A percentile compares a stretch with the other conserved stretches of the same genome.
These are phyloP conservation scores for Fonsecaea nubica DNA, from an alignment of 2,329 filamentous ascomycete genomes.

Conservation along the genomic window DNA sequence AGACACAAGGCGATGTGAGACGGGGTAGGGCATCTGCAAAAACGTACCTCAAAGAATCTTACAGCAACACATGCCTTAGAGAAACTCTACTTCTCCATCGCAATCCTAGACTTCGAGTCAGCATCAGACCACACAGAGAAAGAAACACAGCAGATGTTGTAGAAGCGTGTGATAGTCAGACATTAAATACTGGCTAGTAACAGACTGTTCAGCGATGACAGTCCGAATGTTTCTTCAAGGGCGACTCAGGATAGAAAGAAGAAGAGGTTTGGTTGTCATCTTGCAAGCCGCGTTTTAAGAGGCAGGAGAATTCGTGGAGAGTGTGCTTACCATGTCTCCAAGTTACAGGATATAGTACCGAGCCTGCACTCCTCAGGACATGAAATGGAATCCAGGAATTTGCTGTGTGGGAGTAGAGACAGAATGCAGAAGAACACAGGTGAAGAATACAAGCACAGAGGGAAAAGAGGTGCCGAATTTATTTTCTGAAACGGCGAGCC, in stretches of 20 bases:
- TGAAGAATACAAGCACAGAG: background rate
- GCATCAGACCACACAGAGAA: background rate
- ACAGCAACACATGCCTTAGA: background rate
- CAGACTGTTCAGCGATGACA: conserved; percentile 68
- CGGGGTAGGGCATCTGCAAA: background rate
- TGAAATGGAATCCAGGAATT: background rate
- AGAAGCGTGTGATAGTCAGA: conserved; percentile 58
- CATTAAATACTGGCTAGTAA: conserved; percentile 75
- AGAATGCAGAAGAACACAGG: background rate
- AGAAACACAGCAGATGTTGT: background rate
- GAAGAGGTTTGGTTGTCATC: conserved; percentile 64
- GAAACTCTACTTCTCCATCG: background rate
- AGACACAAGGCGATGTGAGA: conserved; percentile 1
- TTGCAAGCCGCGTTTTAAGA: conserved; percentile 44
- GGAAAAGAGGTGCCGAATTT: background rate
- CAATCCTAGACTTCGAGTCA: background rate
- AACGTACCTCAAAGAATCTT: conserved; percentile 22
- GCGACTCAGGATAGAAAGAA: conserved; percentile 72
- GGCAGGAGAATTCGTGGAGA: background rate
- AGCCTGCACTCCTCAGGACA: background rate
- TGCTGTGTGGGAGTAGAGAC: background rate
- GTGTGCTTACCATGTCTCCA: conserved; percentile 16
- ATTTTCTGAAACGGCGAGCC: conserved; percentile 13
- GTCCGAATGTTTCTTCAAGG: conserved; percentile 69
- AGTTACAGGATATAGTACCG: background rate